Conservation (phyloP, 805 yeast species). For the Zygotorulaspora florentina region DNA sequence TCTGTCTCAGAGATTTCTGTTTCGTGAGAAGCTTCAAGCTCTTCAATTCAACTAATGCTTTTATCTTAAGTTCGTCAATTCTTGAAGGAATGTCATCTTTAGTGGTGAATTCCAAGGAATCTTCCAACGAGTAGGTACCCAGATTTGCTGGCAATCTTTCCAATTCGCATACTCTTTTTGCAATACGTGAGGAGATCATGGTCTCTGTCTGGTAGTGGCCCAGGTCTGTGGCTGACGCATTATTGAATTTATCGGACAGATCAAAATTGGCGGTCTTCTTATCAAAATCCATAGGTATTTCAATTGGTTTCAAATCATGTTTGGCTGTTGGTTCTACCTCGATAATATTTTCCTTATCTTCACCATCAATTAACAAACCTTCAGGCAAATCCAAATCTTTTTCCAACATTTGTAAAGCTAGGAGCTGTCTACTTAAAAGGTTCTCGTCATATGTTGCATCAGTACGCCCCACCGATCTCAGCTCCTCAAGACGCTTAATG, state of each 20-base stretch:
- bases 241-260: slow-evolving; percentile 29
- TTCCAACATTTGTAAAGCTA: slow-evolving; percentile 60
- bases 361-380: slow-evolving; percentile 39
- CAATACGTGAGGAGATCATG: slow-evolving; percentile 49
- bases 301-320: slow-evolving; percentile 21
- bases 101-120: slow-evolving; percentile 39
- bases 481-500: slow-evolving; percentile 24
- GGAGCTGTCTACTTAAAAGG: slow-evolving; percentile 53
- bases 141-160: slow-evolving; percentile 66
- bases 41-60: slow-evolving; percentile 66
- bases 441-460: slow-evolving; percentile 40
- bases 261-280: slow-evolving; percentile 31
- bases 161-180: slow-evolving; percentile 54
- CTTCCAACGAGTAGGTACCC: slow-evolving; percentile 51
- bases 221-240: slow-evolving; percentile 33
- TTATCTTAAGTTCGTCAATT: slow-evolving; percentile 57
- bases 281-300: slow-evolving; percentile 30
- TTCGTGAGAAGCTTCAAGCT: slow-evolving; percentile 59
- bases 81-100: slow-evolving; percentile 44
- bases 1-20: slow-evolving; percentile 67
- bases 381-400: slow-evolving; percentile 63
- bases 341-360: slow-evolving; percentile 7
- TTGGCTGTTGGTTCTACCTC: background rate
- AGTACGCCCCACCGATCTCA: slow-evolving; percentile 29
- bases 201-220: slow-evolving; percentile 52